Base-by-base conservation (phyloP, 345 rosid genomes). In the Moringa oleifera region DNA sequence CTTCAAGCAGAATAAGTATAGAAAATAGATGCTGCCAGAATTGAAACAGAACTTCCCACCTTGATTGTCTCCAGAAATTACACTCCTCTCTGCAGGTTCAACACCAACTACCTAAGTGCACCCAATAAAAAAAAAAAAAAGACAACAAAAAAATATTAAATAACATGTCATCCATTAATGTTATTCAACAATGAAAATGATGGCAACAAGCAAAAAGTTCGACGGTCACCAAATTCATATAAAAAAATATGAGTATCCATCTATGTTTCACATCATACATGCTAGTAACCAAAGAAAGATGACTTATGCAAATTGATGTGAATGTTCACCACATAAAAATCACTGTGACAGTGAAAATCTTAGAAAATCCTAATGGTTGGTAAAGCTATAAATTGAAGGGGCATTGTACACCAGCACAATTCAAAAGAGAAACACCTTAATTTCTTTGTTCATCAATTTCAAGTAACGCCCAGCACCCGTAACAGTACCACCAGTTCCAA, bases 11-110 rank as follows among this genome's bases (percentile, higher is more conserved):
- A 62, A 59, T 53, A 18, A 20, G 7, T 20, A 4, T 18, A 47
- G 25, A 24, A 67, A 58, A 23, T 7, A 49, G 25, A 36, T 13
- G 33, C 15, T 31, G 45, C 18, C n/a, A 64, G 70, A 66, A 69
- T 25, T 21, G 67, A 61, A 28, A 23, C 22, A 25, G 71, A 64
- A 23, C 25, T 64, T 49, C 71, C 51, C 65, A 89, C 96, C 98
- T 51, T 87, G 72, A 50, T 77, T 86, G 62, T 88, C 96, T 71
- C 97, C 95, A 25, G 94, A 93, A 61, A 90, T 81, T 57, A 93
- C 71, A 77, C 94, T 93, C 74, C 94, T 83, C 60, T 90, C 98
- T 18, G 98, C 92, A 67, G 96, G 98, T 73, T 93, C 98, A 73
- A 90, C 98, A 1, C 98, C 98, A 37, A 90, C 83, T 33, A 93